Conservation (phyloP, 2,329 filamentous ascomycete species). For the Didymella pinodella region DNA sequence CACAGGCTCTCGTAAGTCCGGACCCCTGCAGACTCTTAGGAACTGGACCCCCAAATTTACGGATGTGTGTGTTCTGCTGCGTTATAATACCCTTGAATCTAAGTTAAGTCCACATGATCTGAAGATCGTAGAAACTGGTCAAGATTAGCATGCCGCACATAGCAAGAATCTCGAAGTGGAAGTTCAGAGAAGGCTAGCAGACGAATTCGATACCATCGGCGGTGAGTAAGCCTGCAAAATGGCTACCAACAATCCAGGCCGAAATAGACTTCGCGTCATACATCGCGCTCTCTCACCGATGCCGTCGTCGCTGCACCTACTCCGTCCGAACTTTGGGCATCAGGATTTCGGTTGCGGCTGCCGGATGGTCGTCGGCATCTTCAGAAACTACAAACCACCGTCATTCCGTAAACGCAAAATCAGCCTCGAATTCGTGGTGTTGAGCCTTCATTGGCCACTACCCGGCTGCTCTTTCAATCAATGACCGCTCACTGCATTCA, state of each 20-base stretch:
- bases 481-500: slow-evolving; percentile 1
- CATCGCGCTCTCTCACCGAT: neutral
- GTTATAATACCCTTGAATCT: neutral
- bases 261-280: neutral
- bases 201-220: too few species aligned
- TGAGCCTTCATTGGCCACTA: neutral
- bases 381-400: neutral
- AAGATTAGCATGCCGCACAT: neutral
- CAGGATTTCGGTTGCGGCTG: neutral
- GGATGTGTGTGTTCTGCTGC: neutral
- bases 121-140: neutral
- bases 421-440: neutral
- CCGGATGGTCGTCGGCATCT: neutral
- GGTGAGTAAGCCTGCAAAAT: neutral
- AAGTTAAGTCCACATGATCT: neutral
- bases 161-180: too few species aligned
- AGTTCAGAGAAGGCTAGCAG: neutral
- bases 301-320: neutral
- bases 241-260: neutral
- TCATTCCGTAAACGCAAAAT: neutral
- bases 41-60: too few species aligned
- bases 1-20: neutral
- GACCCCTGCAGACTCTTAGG: neutral
- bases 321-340: neutral
- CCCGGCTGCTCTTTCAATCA: neutral